These are phyloP conservation scores for Pichia gijzeniarum DNA, from an alignment of 805 yeast genomes.

Conservation along the genomic window DNA sequence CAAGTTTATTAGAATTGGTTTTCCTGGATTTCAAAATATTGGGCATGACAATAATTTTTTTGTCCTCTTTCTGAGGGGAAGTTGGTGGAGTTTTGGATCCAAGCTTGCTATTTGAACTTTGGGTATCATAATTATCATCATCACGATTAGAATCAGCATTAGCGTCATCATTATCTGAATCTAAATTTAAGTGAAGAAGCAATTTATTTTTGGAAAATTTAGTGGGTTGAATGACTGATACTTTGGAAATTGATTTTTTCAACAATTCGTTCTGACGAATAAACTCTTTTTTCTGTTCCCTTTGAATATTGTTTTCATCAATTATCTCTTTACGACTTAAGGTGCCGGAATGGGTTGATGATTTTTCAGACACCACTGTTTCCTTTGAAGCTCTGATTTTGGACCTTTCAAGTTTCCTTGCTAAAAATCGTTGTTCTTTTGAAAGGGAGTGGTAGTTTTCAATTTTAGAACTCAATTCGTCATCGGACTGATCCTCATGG, in stretches of 20 bases:
- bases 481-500: conserved; percentile 1
- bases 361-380: too few relatives aligned
- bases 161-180: neutral
- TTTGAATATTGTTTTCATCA: conserved; percentile 6
- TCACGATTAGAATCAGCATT: too few relatives aligned
- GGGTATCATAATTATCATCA: neutral
- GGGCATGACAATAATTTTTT: neutral
- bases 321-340: conserved; percentile 5
- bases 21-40: neutral
- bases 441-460: conserved; percentile 21
- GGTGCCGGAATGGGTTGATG: too few relatives aligned
- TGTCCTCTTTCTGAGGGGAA: conserved; percentile 5
- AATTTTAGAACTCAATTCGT: conserved; percentile 8
- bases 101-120: neutral
- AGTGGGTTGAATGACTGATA: conserved; percentile 16
- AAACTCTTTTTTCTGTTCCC: conserved; percentile 4
- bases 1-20: neutral
- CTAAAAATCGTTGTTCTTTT: conserved; percentile 25
- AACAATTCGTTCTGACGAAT: conserved; percentile 7
- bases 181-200: conserved; percentile 3
- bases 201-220: conserved; percentile 15
- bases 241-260: conserved; percentile 14
- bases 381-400: conserved; percentile 6
- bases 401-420: conserved; percentile 16
- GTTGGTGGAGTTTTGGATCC: neutral